Conservation (phyloP, 2,329 filamentous ascomycete species). For the Hypocreales sp. region DNA sequence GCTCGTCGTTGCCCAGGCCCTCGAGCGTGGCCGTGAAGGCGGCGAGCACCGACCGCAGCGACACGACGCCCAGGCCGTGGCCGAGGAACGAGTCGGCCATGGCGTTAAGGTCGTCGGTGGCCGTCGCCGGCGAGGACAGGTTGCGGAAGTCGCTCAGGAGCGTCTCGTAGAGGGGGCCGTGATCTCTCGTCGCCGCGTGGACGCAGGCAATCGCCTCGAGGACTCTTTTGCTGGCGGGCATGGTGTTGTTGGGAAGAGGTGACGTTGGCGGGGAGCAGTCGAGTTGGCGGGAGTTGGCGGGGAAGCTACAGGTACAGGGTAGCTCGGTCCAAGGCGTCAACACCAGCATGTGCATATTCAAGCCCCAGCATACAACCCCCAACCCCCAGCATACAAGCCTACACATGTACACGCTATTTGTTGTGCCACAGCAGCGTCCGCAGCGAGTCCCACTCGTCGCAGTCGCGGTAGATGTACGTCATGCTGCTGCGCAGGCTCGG, state of each 20-base stretch:
- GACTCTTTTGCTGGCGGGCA: slow-evolving; percentile 24
- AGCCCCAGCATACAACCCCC: not conserved
- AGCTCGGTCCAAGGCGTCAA: too few species aligned
- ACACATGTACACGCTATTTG: slow-evolving; percentile 25
- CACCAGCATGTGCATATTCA: too few species aligned
- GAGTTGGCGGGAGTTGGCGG: too few species aligned
- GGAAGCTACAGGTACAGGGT: too few species aligned
- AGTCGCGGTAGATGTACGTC: slow-evolving; percentile 90
- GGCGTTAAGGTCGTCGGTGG: slow-evolving; percentile 44
- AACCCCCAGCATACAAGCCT: too few species aligned
- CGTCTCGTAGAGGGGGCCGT: slow-evolving; percentile 29
- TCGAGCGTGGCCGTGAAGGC: slow-evolving; percentile 50
- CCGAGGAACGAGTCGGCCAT: slow-evolving; percentile 52
- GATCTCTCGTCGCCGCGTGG: slow-evolving; percentile 16
- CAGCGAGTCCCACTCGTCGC: slow-evolving; percentile 77
- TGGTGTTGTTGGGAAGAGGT: too few species aligned
- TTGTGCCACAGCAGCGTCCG: slow-evolving; percentile 81
- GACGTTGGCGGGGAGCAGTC: too few species aligned
- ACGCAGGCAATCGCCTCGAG: slow-evolving; percentile 26
- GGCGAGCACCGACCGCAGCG: slow-evolving; percentile 53
- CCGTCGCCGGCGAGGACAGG: slow-evolving; percentile 22
- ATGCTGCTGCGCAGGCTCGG: slow-evolving; percentile 86
- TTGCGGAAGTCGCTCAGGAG: slow-evolving; percentile 27
- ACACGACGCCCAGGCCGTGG: slow-evolving; percentile 60
- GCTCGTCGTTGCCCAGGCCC: slow-evolving; percentile 41